These are phyloP conservation scores for Leishmania aethiopica DNA, from an alignment of 208 protist genomes.

Conservation along the genomic window DNA sequence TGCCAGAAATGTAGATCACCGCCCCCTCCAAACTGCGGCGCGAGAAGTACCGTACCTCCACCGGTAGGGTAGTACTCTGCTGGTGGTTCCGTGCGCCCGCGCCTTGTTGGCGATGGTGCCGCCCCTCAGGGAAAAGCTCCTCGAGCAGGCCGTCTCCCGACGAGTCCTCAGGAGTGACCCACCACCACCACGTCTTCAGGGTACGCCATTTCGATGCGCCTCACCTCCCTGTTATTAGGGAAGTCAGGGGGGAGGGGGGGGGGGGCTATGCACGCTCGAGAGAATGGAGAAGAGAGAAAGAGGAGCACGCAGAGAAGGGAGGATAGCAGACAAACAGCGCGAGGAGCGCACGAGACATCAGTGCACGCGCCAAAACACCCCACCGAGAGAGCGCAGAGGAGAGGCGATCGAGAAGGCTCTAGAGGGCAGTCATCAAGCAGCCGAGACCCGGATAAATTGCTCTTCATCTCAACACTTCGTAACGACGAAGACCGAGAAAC, in stretches of 20 bases:
- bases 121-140: no score
- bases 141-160: no score
- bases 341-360: not conserved
- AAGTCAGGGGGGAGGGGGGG: no score
- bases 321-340: not conserved
- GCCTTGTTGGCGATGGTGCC: no score
- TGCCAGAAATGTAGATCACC: no score
- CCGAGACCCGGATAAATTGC: not conserved
- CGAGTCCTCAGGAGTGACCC: no score
- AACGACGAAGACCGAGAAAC: not conserved
- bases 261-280: not conserved
- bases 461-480: not conserved
- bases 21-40: no score
- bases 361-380: not conserved
- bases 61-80: no score
- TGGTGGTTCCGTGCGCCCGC: no score
- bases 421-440: not conserved
- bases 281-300: not conserved
- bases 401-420: not conserved
- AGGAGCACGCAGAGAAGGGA: not conserved
- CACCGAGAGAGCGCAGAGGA: not conserved
- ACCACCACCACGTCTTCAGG: no score
- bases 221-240: not conserved
- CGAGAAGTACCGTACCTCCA: no score
- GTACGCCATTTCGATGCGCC: not conserved